phyloP scores from a whole-genome alignment of 1,284 basidiomycete genomes.

The Ustilago nuda region DNA sequence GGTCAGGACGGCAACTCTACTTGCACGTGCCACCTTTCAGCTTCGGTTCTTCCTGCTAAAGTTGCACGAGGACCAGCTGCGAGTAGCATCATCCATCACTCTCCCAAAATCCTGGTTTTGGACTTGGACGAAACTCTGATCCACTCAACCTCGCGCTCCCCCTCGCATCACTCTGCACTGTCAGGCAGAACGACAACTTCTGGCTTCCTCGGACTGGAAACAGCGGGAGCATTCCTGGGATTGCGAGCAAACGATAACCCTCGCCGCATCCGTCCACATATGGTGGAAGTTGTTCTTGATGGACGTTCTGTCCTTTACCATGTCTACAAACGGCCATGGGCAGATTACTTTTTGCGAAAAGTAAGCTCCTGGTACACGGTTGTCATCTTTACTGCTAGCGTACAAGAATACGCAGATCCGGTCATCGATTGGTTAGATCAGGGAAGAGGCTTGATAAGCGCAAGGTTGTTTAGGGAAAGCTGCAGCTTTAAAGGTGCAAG shows the following conservation, averaged over 20 bases:
- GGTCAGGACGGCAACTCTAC: not conserved
- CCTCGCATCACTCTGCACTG: constrained; percentile 22
- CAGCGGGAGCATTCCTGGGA: constrained; percentile 59
- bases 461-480: constrained; percentile 92
- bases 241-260: constrained; percentile 55
- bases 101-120: constrained; percentile 72
- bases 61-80: constrained; percentile 44
- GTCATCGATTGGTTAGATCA: constrained; percentile 99
- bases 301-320: constrained; percentile 93
- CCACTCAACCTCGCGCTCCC: constrained; percentile 89
- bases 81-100: constrained; percentile 61
- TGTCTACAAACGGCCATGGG: constrained; percentile 97
- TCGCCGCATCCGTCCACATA: constrained; percentile 78
- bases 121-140: constrained; percentile 98
- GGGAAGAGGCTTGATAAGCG: constrained; percentile 83
- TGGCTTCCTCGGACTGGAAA: constrained; percentile 60
- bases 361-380: constrained; percentile 98
- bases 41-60: constrained; percentile 11
- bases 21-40: not conserved
- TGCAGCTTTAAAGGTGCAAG: constrained; percentile 93
- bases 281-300: constrained; percentile 93
- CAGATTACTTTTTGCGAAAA: constrained; percentile 72
- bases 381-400: constrained; percentile 97
- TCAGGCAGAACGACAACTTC: constrained; percentile 33
- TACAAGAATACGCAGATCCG: constrained; percentile 99